phyloP scores from a whole-genome alignment of 495 filamentous ascomycete species.

The Podospora fimiseda region DNA sequence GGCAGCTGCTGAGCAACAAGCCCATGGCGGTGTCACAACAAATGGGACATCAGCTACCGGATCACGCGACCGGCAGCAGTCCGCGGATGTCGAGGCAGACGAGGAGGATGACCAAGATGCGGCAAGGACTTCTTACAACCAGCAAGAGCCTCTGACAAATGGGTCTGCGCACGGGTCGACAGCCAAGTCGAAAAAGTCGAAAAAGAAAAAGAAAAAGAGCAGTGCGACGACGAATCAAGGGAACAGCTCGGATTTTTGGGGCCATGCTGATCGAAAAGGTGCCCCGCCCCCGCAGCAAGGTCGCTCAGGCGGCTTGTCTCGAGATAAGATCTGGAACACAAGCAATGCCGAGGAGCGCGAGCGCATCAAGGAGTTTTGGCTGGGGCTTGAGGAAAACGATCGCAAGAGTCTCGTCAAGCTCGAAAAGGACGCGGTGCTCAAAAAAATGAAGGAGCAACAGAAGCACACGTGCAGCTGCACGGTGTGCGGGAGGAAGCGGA shows the following conservation, averaged over 20 bases:
- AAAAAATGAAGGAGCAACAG: conserved; percentile 99
- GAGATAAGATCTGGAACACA: conserved; percentile 95
- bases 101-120: conserved; percentile 17
- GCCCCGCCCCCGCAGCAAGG: conserved; percentile 14
- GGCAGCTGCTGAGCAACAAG: conserved; percentile 48
- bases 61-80: conserved; percentile 24
- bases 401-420: conserved; percentile 92
- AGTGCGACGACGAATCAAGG: conserved; percentile 9
- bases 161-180: conserved; percentile 11
- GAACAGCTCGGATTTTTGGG: conserved; percentile 7
- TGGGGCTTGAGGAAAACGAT: conserved; percentile 91
- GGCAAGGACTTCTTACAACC: not conserved
- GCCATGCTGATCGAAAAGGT: conserved; percentile 11
- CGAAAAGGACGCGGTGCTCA: conserved; percentile 94
- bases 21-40: conserved; percentile 20
- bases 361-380: conserved; percentile 97
- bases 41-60: conserved; percentile 35
- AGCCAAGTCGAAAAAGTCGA: conserved; percentile 50
- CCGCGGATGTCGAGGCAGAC: conserved; percentile 23
- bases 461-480: conserved; percentile 98
- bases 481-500: conserved; percentile 92
- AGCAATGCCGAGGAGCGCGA: conserved; percentile 88
- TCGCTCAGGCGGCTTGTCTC: conserved; percentile 45
- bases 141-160: conserved; percentile 6
- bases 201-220: conserved; percentile 56